These are phyloP conservation scores for Trichoderma guizhouense DNA, from an alignment of 2,329 filamentous ascomycete genomes.

Conservation along the genomic window DNA sequence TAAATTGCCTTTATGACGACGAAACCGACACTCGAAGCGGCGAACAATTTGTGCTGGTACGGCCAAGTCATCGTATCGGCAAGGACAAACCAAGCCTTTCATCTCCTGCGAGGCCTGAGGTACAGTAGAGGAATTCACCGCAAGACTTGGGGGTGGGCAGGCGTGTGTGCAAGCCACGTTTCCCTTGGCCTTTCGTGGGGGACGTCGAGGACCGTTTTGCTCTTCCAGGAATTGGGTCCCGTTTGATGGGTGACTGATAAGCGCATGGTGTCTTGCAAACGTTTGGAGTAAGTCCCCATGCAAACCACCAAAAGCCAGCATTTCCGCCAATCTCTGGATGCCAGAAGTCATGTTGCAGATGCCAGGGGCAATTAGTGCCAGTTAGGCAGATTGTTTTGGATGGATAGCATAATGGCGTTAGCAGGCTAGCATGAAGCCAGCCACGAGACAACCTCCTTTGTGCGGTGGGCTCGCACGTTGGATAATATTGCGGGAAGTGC, in stretches of 20 bases:
- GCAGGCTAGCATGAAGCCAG: background rate
- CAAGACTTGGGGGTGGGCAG: background rate
- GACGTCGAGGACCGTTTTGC: background rate
- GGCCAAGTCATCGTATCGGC: background rate
- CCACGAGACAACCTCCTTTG: constrained; percentile 1
- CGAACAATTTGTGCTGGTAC: background rate
- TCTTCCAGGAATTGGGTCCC: background rate
- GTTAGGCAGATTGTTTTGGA: background rate
- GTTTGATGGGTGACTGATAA: background rate
- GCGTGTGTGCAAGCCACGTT: background rate
- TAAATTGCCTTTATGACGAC: background rate
- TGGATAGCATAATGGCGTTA: background rate
- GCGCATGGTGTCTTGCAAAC: background rate
- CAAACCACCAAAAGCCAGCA: background rate
- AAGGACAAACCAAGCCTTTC: background rate
- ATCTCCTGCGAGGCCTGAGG: background rate
- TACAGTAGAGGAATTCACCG: background rate
- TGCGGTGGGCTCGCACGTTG: background rate
- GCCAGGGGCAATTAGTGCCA: background rate
- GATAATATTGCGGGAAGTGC: constrained; percentile 5
- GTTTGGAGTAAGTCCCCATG: background rate
- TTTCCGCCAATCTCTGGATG: background rate
- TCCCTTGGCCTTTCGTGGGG: background rate
- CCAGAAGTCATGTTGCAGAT: constrained; percentile 13
- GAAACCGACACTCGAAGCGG: background rate